phyloP scores from a whole-genome alignment of 2,329 filamentous ascomycete species.

The Sporothrix brasiliensis region DNA sequence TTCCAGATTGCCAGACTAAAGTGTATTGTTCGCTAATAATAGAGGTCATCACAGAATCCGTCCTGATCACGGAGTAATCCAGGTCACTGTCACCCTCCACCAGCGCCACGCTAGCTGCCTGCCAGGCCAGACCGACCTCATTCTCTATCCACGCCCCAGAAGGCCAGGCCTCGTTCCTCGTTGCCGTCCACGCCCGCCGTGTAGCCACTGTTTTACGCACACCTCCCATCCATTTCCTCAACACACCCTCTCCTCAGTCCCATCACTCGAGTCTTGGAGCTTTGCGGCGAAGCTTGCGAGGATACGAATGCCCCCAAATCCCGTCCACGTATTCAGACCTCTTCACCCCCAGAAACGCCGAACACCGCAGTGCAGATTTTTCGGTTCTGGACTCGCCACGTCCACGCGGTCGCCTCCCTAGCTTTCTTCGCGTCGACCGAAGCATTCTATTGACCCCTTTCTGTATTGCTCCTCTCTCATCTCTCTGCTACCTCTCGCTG shows the following conservation, averaged over 20 bases:
- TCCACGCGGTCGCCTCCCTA: conserved; percentile 21
- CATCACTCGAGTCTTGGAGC: too few relatives aligned
- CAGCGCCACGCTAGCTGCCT: conserved; percentile 11
- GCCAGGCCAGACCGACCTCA: conserved; percentile 2
- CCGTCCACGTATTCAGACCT: neutral
- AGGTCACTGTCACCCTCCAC: conserved; percentile 20
- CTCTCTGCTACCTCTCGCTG: conserved; percentile 1
- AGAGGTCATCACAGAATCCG: conserved; percentile 12
- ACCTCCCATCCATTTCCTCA: conserved; percentile 26
- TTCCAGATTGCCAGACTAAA: neutral
- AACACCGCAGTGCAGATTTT: conserved; percentile 34
- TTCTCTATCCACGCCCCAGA: conserved; percentile 24
- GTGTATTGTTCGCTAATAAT: conserved; percentile 15
- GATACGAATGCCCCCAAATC: conserved; percentile 28
- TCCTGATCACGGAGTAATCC: conserved; percentile 15
- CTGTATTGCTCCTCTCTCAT: conserved; percentile 8
- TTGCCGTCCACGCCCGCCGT: conserved; percentile 4
- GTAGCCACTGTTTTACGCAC: conserved; percentile 19
- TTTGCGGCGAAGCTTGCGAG: conserved; percentile 30
- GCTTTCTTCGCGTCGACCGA: conserved; percentile 30
- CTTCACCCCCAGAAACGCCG: conserved; percentile 29
- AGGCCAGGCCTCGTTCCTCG: neutral
- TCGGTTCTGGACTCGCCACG: conserved; percentile 32
- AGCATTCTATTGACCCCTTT: conserved; percentile 27
- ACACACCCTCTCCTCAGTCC: conserved; percentile 7